Percentiles rank a stretch among this genome's conserved stretches.
These are phyloP conservation scores for Microbotryum scabiosae DNA, from an alignment of 1,284 basidiomycete species.

Conservation along the genomic window DNA sequence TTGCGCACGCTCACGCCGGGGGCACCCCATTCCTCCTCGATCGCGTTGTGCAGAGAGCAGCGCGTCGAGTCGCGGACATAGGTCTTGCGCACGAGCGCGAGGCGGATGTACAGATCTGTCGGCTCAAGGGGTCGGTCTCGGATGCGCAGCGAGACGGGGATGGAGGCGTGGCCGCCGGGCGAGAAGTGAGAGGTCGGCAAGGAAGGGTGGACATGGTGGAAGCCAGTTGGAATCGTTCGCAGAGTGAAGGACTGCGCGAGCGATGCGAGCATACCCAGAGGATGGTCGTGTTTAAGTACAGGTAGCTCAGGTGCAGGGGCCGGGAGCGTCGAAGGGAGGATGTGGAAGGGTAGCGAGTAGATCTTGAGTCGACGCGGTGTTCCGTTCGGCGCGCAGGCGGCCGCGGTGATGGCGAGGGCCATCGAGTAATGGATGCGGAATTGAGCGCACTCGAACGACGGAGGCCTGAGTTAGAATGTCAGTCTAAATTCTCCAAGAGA, in stretches of 20 bases:
- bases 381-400: constrained; percentile 24
- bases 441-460: constrained; percentile 35
- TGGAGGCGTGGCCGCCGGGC: constrained; percentile 33
- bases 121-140: constrained; percentile 36
- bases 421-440: constrained; percentile 38
- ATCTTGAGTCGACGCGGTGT: constrained; percentile 35
- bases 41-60: constrained; percentile 20
- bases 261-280: constrained; percentile 30
- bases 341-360: constrained; percentile 36
- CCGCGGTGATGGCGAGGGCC: constrained; percentile 36
- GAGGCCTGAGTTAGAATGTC: constrained; percentile 35
- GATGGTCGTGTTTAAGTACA: constrained; percentile 33
- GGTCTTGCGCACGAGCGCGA: constrained; percentile 35
- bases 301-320: constrained; percentile 30
- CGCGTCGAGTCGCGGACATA: constrained; percentile 35
- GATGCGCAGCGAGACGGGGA: constrained; percentile 36
- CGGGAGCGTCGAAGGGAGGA: constrained; percentile 37
- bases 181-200: constrained; percentile 36
- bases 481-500: constrained; percentile 26
- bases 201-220: constrained; percentile 36
- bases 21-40: constrained; percentile 31
- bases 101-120: constrained; percentile 38
- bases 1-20: constrained; percentile 16
- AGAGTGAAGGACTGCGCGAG: constrained; percentile 31
- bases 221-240: constrained; percentile 30